Evolutionary conservation across 192 early-diverging fungal genomes (phyloP), one percentile per base, ranked within the genome.

Genomic region (Coemansia sp.): DNA sequence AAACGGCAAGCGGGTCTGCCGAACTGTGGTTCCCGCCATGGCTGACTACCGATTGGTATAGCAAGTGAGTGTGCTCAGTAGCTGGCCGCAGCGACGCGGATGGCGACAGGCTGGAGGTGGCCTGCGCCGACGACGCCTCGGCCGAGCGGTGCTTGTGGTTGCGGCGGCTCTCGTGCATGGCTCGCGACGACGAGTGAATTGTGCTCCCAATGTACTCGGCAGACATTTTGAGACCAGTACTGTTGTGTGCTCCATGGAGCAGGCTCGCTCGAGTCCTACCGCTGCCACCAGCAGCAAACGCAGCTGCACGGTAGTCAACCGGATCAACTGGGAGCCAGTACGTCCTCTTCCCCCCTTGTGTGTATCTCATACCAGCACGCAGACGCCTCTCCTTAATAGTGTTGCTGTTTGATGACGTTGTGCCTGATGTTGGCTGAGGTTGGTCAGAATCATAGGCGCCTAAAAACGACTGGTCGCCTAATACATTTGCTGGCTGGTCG

Each of bases 281-380:
- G 21, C 67, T 64, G n/a, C 80, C 73, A 3, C 75, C 72, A 12
- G 72, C 69, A 15, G 75, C 75, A 72, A 82, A 73, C 2, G 75
- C 72, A 27, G 75, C 70, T 14, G 78, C 78, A 19, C 77, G 70
- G 62, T 78, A 74, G 46, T 77, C 78, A 23, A 74, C 70, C 29
- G 75, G 75, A 41, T 85, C 84, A 7, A 80, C 78, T 3, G 85
- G 85, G 8, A 86, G 73, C 85, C 85, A 86, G 55, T 86, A 86
- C n/a, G 78, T 86, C 62, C 72, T 73, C 50, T 79, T 80, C 36
- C 85, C 85, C 14, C 85, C 85, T 62, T 78, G 77, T 32, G 81
- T 77, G 55, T 86, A 86, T 9, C 85, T 80, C 80, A 86, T 79
- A 14, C 85, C 85, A 17, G 85, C 85, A 41, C 77, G 82, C 42